A percentile compares a stretch with the other conserved stretches of the same genome.
Evolutionary conservation across 208 protist genomes (phyloP).

Genomic region (Trypanosomatidae sp.): DNA sequence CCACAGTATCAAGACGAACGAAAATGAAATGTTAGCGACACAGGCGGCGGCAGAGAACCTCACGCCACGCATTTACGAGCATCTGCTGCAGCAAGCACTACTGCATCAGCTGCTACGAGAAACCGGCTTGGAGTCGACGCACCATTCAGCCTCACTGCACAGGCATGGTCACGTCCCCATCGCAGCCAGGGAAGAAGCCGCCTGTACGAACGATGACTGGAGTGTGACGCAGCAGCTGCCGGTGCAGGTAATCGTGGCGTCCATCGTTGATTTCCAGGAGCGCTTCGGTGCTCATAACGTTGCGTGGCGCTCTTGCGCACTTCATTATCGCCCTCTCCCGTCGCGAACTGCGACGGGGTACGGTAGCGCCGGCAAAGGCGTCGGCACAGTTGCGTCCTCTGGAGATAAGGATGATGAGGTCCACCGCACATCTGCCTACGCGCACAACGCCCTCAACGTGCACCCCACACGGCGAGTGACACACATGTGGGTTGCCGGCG

Average conservation of each 20-base stretch:
- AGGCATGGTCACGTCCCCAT: neutral
- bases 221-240: constrained; percentile 29
- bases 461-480: constrained; percentile 24
- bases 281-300: constrained; percentile 34
- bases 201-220: constrained; percentile 10
- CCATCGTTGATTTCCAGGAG: constrained; percentile 25
- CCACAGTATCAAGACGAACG: neutral
- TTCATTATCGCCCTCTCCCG: constrained; percentile 12
- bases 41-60: constrained; percentile 19
- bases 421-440: constrained; percentile 26
- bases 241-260: constrained; percentile 18
- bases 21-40: constrained; percentile 9
- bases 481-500: constrained; percentile 30
- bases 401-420: constrained; percentile 7
- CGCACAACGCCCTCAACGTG: constrained; percentile 33
- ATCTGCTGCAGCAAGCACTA: constrained; percentile 27
- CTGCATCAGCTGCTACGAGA: constrained; percentile 24
- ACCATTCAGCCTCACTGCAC: neutral
- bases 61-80: constrained; percentile 28
- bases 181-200: neutral
- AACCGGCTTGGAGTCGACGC: constrained; percentile 11
- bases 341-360: neutral
- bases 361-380: neutral
- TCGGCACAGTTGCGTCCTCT: no score
- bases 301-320: constrained; percentile 10